Evolutionary conservation across 345 rosid genomes (phyloP).

Genomic region (Psidium friedrichsthalianum): DNA sequence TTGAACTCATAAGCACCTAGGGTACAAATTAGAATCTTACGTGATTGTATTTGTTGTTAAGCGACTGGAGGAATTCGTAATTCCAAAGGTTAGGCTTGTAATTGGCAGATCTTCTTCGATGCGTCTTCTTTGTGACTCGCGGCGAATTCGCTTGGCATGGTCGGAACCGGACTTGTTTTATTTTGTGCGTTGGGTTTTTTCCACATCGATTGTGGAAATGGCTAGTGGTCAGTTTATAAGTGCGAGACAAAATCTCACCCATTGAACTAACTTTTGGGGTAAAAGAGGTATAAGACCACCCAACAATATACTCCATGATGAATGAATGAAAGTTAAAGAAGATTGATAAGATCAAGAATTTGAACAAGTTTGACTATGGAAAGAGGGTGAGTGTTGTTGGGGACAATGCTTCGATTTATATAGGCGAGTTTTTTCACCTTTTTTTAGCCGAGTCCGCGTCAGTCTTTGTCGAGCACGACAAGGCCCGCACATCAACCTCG

Average conservation of each 20-base stretch:
- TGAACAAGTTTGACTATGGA: background rate
- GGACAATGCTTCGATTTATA: background rate
- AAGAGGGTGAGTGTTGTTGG: background rate
- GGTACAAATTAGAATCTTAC: constrained; percentile 8
- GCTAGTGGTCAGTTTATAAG: background rate
- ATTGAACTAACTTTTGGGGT: background rate
- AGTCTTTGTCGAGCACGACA: background rate
- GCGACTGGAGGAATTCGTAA: constrained; percentile 27
- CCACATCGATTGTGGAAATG: background rate
- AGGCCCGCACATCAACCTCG: too few species aligned
- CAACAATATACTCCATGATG: background rate
- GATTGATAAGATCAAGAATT: background rate
- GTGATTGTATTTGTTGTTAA: constrained; percentile 7
- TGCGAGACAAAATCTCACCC: background rate
- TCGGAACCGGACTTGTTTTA: background rate
- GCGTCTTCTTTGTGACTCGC: background rate
- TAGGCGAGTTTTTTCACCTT: background rate
- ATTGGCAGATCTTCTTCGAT: constrained; percentile 25
- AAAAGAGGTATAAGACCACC: background rate
- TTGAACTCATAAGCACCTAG: background rate
- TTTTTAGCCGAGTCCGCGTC: background rate
- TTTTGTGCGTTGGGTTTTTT: background rate
- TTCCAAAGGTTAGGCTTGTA: constrained; percentile 46
- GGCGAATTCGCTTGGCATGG: background rate
- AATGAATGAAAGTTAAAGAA: background rate